These are phyloP conservation scores for Alternaria alternata DNA, from an alignment of 2,329 filamentous ascomycete genomes.

Conservation along the genomic window DNA sequence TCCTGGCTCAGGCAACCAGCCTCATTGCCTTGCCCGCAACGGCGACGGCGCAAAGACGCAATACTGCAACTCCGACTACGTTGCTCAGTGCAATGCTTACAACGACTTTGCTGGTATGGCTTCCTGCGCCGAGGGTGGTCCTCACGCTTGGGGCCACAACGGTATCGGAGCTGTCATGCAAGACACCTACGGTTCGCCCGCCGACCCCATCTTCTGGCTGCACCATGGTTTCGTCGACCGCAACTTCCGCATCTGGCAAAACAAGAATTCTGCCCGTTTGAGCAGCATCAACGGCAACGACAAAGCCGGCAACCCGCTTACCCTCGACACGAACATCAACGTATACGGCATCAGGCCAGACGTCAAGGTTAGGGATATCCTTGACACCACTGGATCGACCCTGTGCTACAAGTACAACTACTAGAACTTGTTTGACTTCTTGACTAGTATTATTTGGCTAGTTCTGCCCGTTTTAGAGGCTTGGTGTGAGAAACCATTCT, in stretches of 20 bases:
- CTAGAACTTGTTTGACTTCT: slow-evolving; percentile 22
- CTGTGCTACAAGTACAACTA: slow-evolving; percentile 51
- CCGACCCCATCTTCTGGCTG: slow-evolving; percentile 57
- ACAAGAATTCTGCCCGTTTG: slow-evolving; percentile 33
- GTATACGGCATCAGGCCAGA: slow-evolving; percentile 39
- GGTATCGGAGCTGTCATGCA: slow-evolving; percentile 47
- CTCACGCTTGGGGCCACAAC: slow-evolving; percentile 49
- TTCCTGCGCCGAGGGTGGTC: slow-evolving; percentile 38
- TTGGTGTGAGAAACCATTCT: slow-evolving; percentile 6
- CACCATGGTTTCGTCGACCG: slow-evolving; percentile 62
- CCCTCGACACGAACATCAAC: slow-evolving; percentile 38
- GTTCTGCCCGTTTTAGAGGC: slow-evolving; percentile 3
- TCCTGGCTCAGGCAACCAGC: slow-evolving; percentile 35
- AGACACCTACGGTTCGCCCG: slow-evolving; percentile 44
- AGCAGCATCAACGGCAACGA: slow-evolving; percentile 53
- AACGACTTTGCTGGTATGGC: slow-evolving; percentile 41
- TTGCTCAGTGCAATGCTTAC: slow-evolving; percentile 39
- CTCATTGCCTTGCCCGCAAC: slow-evolving; percentile 46
- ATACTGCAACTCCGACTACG: slow-evolving; percentile 39
- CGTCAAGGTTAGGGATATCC: slow-evolving; percentile 40
- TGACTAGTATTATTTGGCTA: background rate
- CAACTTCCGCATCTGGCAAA: slow-evolving; percentile 62
- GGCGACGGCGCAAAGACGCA: slow-evolving; percentile 32
- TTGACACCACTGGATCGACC: slow-evolving; percentile 35
- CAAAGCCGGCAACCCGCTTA: slow-evolving; percentile 28